Evolutionary conservation across 345 rosid genomes (phyloP), one percentile per base, ranked within the genome.

Genomic region (Hibiscus trionum): DNA sequence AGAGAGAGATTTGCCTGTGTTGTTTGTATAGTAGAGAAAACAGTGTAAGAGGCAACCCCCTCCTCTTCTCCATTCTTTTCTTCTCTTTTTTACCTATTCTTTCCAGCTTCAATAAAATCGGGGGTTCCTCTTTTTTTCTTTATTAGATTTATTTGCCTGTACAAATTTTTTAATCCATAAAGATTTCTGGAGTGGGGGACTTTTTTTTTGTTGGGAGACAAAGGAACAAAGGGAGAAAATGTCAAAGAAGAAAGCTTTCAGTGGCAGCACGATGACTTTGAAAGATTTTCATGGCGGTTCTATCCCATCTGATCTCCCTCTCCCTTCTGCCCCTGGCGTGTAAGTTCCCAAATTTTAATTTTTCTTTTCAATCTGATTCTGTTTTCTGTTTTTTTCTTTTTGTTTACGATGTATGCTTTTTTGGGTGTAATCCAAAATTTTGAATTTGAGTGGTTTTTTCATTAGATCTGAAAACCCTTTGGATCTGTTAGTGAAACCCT

Each of bases 301-400:
- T 42, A 93, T 93, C 66, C 95, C 95, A 50, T 69, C 93, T 73
- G 93, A 93, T 85, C 88, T 90, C 70, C 84, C 85, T 75, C 90
- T 93, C 15, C 98, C 98, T 79, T 93, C 98, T 31, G 96, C 96
- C 77, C 98, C 95, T 73, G 95, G 96, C 78, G 86, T 86, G 98
- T 90, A 85, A 85, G 88, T 66, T 78, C 35, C 66, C 55, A 24
- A n/a, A 68, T 71, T 27, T 31, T 14, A 12, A 5, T 7, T 39
- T 39, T 1, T 17, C 47, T 26, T 9, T 33, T 33, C 4, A 47
- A 47, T 66, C 9, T 49, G 58, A 8, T 74, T 16, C 59, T 3
- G 5, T 11, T 70, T 39, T 46, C 19, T 1, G 11, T 2, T 26
- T 55, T 31, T 11, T 15, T 17, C 1, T 44, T 11, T 64, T 9